Evolutionary conservation across 768 basidiomycete species (phyloP), one percentile per base, ranked within the genome.

Genomic region (Termitomyces sp.): DNA sequence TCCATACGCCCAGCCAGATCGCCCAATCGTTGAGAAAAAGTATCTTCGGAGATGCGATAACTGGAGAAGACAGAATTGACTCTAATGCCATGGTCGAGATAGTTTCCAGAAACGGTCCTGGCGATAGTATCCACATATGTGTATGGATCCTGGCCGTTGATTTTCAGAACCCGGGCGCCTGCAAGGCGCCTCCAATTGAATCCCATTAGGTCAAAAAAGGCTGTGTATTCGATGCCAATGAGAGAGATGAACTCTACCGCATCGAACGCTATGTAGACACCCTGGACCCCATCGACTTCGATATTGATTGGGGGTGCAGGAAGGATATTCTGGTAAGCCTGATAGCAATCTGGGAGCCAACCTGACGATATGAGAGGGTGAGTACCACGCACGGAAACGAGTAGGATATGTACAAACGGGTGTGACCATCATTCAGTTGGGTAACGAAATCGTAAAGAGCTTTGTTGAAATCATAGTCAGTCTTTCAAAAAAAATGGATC

Each of bases 401-500:
- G 46, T 36, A 22, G 22, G 58, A 58, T 10, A 36, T 24, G 24
- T 34, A 65, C 76, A 29, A 68, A 82, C 84, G 76, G 13, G 86
- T 87, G 63, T 86, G 86, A 5, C 85, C 85, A 63, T 86, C 85
- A 63, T 87, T 86, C 46, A 87, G 61, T 50, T 76, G 76, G n/a
- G 75, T 82, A 0, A 77, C 78, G 58, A 83, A 79, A 54, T 82
- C 73, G 58, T 79, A 85, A n/a, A 87, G 63, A 41, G 76, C 84
- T 46, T 71, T 72, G 63, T 80, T 85, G 69, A 87, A 86, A 63
- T 85, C 84, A 59, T 84, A 87, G 60, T 87, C 85, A 9, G 84
- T 84, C 82, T 87, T 53, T n/a, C n/a, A 5, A 24, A 46, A 5
- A 16, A 16, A 48, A 51, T 27, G 58, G n/a, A 12, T 36, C 26